Evolutionary conservation across 2,329 filamentous ascomycete genomes (phyloP).

Genomic region (Aaosphaeria arxii): DNA sequence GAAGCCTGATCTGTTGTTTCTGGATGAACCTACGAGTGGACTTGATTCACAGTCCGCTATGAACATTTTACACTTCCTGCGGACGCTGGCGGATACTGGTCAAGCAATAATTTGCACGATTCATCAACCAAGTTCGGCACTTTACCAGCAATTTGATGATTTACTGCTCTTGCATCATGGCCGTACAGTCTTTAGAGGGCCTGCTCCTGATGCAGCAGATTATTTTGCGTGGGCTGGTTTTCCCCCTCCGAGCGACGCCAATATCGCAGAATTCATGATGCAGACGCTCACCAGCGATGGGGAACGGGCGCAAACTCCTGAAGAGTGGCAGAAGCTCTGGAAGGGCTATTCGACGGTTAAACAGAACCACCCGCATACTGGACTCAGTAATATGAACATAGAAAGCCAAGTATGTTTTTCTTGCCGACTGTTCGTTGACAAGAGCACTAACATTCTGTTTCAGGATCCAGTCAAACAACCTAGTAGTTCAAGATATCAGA

Average conservation of each 20-base stretch:
- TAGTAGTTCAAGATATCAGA: constrained; percentile 74
- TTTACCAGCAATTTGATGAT: constrained; percentile 86
- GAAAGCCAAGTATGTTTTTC: too few species aligned
- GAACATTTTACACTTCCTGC: constrained; percentile 75
- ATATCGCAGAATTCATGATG: constrained; percentile 69
- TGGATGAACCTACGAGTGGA: constrained; percentile 76
- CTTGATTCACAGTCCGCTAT: constrained; percentile 71
- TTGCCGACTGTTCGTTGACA: constrained; percentile 62
- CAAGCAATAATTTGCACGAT: constrained; percentile 91
- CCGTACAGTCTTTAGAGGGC: too few species aligned
- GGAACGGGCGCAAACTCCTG: constrained; percentile 55
- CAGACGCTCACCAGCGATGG: constrained; percentile 52
- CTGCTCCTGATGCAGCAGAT: too few species aligned
- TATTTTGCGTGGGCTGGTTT: constrained; percentile 61
- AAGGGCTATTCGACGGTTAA: constrained; percentile 67
- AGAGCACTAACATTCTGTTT: constrained; percentile 52
- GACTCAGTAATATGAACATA: too few species aligned
- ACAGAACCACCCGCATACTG: constrained; percentile 56
- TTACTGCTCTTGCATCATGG: constrained; percentile 72
- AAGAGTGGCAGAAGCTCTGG: constrained; percentile 82
- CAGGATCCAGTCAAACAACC: constrained; percentile 43
- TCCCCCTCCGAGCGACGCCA: constrained; percentile 81
- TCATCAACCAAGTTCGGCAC: constrained; percentile 80
- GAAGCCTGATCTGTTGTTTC: constrained; percentile 71
- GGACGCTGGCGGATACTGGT: constrained; percentile 72